phyloP scores from a whole-genome alignment of 441 rosid genomes.

The Daphne laureola region DNA sequence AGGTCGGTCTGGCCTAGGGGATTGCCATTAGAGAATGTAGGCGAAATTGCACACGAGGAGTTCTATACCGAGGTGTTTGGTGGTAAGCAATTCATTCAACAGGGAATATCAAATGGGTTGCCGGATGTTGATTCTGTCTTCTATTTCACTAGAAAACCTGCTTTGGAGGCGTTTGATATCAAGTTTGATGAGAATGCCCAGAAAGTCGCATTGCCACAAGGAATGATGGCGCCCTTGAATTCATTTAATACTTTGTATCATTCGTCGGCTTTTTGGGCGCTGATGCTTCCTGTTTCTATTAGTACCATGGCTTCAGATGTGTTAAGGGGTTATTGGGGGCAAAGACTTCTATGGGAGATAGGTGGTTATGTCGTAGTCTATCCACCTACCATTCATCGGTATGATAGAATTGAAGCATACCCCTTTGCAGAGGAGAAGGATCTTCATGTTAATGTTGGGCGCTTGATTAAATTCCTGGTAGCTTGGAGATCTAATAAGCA shows the following conservation, averaged over 20 bases:
- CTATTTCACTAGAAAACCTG: constrained; percentile 70
- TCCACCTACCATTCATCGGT: constrained; percentile 78
- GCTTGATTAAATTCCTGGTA: constrained; percentile 67
- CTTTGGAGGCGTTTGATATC: constrained; percentile 71
- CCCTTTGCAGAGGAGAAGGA: constrained; percentile 94
- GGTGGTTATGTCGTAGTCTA: constrained; percentile 82
- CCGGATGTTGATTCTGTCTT: constrained; percentile 97
- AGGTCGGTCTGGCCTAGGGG: constrained; percentile 96
- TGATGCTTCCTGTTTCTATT: constrained; percentile 90
- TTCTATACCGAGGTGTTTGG: constrained; percentile 78
- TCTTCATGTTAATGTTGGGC: constrained; percentile 90
- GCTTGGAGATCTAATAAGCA: constrained; percentile 82
- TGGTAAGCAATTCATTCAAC: constrained; percentile 89
- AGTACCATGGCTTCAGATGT: constrained; percentile 94
- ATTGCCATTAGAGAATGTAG: constrained; percentile 83
- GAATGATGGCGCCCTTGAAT: constrained; percentile 78
- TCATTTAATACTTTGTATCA: constrained; percentile 80
- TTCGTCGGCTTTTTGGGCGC: constrained; percentile 85
- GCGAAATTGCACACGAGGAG: constrained; percentile 73
- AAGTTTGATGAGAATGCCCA: constrained; percentile 79
- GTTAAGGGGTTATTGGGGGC: constrained; percentile 90
- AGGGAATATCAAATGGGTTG: constrained; percentile 84
- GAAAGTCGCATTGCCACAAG: constrained; percentile 86
- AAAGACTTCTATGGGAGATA: constrained; percentile 88
- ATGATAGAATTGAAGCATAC: constrained; percentile 73